Conservation (phyloP, 2,329 filamentous ascomycete genomes). For the Pestalotiopsis sp. region DNA sequence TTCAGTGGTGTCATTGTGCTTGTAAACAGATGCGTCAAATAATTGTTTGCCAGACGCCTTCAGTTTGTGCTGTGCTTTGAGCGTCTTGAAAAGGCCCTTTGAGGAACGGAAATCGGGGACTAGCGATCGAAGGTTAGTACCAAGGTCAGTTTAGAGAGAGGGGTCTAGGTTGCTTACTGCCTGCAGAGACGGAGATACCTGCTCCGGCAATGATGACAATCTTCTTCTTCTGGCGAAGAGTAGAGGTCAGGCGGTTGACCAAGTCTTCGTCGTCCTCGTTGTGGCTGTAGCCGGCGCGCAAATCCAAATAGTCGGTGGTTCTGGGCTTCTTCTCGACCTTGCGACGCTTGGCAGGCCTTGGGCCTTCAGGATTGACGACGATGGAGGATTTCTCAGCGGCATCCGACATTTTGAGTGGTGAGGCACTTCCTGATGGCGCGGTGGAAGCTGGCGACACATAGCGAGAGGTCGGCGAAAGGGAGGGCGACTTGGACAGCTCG, state of each 20-base stretch:
- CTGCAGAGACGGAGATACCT: conserved; percentile 94
- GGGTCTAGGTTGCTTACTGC: conserved; percentile 49
- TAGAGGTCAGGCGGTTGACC: conserved; percentile 71
- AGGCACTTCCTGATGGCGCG: conserved; percentile 51
- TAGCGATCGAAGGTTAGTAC: conserved; percentile 31
- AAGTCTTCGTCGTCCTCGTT: conserved; percentile 57
- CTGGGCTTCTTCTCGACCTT: conserved; percentile 65
- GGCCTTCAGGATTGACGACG: conserved; percentile 54
- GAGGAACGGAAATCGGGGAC: conserved; percentile 96
- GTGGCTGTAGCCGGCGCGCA: conserved; percentile 55
- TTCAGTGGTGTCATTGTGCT: conserved; percentile 83
- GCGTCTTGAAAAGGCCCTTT: conserved; percentile 82
- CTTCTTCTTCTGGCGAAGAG: conserved; percentile 86
- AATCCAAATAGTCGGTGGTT: conserved; percentile 80
- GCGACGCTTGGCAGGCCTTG: conserved; percentile 75
- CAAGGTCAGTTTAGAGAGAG: neutral
- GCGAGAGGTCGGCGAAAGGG: conserved; percentile 47
- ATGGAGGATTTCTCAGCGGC: conserved; percentile 33
- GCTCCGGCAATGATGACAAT: conserved; percentile 96
- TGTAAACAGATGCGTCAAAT: conserved; percentile 97
- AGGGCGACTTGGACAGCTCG: conserved; percentile 55
- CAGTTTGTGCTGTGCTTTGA: conserved; percentile 85
- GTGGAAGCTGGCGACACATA: conserved; percentile 57
- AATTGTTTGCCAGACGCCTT: conserved; percentile 93
- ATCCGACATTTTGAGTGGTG: conserved; percentile 50